These are phyloP conservation scores for Areca catechu DNA, from an alignment of 176 grass and related monocot genomes.

Conservation along the genomic window DNA sequence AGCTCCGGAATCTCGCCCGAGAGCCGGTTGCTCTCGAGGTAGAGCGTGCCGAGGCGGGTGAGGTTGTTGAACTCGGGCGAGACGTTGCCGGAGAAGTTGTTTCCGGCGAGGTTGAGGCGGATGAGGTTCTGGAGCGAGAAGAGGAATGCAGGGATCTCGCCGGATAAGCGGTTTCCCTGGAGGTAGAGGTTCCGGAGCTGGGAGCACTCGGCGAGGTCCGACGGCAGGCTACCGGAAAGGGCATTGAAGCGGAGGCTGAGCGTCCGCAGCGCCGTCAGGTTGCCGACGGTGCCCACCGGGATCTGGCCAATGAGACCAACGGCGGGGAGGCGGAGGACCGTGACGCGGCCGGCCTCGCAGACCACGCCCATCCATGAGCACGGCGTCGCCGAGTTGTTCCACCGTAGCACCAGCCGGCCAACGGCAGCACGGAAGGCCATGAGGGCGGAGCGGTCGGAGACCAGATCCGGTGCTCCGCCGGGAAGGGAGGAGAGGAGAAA, in stretches of 20 bases:
- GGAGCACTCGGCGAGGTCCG: constrained; percentile 44
- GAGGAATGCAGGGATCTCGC: constrained; percentile 58
- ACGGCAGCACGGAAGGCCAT: constrained; percentile 50
- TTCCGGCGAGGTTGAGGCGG: constrained; percentile 57
- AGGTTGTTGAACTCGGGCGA: constrained; percentile 69
- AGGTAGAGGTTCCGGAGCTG: constrained; percentile 89
- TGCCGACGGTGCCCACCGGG: constrained; percentile 53
- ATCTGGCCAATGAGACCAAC: constrained; percentile 65
- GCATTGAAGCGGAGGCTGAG: constrained; percentile 90
- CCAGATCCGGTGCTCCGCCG: neutral
- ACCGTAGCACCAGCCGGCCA: constrained; percentile 44
- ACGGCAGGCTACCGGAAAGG: constrained; percentile 48
- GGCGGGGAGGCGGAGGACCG: constrained; percentile 62
- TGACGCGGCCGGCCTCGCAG: constrained; percentile 59
- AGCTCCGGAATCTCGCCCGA: constrained; percentile 80
- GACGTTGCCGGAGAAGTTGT: constrained; percentile 72
- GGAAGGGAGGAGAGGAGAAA: constrained; percentile 3
- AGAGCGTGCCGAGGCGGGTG: constrained; percentile 58
- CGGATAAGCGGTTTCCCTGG: constrained; percentile 63
- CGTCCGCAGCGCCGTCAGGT: constrained; percentile 69
- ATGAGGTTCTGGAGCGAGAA: constrained; percentile 65
- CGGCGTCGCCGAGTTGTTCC: constrained; percentile 55
- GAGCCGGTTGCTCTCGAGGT: constrained; percentile 55
- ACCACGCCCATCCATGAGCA: constrained; percentile 63
- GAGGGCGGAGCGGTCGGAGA: constrained; percentile 34